Conservation (phyloP, 495 filamentous ascomycete species). For the Evernia prunastri region DNA sequence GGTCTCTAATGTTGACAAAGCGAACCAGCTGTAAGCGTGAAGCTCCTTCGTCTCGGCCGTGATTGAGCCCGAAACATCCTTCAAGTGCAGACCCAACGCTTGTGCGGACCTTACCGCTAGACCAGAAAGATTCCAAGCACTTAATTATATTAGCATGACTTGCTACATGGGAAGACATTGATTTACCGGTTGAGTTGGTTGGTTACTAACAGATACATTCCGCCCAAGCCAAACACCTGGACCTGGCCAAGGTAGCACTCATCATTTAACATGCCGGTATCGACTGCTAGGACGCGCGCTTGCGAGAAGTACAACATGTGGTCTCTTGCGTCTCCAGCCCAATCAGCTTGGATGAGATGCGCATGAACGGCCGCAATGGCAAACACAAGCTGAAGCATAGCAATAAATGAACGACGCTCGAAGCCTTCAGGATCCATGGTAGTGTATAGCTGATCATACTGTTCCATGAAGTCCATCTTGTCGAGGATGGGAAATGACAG, state of each 20-base stretch:
- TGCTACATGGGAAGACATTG: neutral
- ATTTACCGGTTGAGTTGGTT: slow-evolving; percentile 56
- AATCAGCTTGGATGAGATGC: slow-evolving; percentile 40
- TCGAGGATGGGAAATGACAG: slow-evolving; percentile 55
- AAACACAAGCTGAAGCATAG: slow-evolving; percentile 58
- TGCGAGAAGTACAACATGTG: slow-evolving; percentile 51
- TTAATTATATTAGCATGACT: slow-evolving; percentile 28
- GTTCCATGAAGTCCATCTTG: slow-evolving; percentile 46
- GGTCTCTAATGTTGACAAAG: slow-evolving; percentile 52
- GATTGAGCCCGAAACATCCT: slow-evolving; percentile 44
- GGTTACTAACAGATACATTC: slow-evolving; percentile 52
- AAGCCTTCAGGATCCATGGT: slow-evolving; percentile 46
- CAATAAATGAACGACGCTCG: slow-evolving; percentile 22
- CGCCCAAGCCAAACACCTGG: slow-evolving; percentile 51
- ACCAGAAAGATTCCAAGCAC: slow-evolving; percentile 56
- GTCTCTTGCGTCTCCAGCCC: slow-evolving; percentile 41
- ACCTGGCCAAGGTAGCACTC: slow-evolving; percentile 52
- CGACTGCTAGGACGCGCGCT: slow-evolving; percentile 47
- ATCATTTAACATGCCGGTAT: slow-evolving; percentile 43
- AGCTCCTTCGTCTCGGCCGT: slow-evolving; percentile 49
- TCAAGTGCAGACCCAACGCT: slow-evolving; percentile 55
- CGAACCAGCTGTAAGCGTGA: slow-evolving; percentile 56
- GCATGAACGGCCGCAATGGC: slow-evolving; percentile 51
- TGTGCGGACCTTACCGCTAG: slow-evolving; percentile 51
- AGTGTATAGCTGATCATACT: slow-evolving; percentile 43